Percentiles rank a stretch among this genome's conserved stretches.
Evolutionary conservation across 306 rosid species (phyloP).

Genomic region (Citrullus colocynthis): DNA sequence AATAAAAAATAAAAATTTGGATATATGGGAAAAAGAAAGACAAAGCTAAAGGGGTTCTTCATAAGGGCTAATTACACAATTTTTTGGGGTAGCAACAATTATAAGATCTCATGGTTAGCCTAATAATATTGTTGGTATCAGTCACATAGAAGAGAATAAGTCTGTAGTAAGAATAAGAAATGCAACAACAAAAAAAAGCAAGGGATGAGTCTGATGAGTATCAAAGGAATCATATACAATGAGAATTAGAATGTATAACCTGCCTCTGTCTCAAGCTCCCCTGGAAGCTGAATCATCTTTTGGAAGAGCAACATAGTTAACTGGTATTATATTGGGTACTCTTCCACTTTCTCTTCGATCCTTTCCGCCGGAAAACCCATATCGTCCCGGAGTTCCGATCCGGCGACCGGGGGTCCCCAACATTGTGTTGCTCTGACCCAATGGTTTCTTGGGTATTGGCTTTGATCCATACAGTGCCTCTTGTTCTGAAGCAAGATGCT

Average conservation of each 20-base stretch:
- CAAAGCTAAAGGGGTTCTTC: background rate
- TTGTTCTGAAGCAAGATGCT: conserved; percentile 57
- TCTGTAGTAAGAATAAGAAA: background rate
- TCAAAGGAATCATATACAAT: background rate
- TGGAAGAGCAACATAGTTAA: conserved; percentile 74
- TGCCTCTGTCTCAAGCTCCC: background rate
- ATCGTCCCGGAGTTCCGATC: conserved; percentile 30
- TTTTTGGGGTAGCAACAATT: background rate
- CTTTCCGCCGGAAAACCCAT: conserved; percentile 36
- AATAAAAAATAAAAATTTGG: background rate
- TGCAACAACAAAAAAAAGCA: background rate
- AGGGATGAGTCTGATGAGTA: background rate
- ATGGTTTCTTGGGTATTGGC: conserved; percentile 61
- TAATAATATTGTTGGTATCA: background rate
- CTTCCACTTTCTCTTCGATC: conserved; percentile 61
- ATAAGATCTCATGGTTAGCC: conserved; percentile 5
- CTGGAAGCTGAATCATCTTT: conserved; percentile 49
- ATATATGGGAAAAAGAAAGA: background rate
- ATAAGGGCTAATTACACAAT: background rate
- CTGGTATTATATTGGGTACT: conserved; percentile 37
- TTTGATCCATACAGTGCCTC: conserved; percentile 65
- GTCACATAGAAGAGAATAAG: background rate
- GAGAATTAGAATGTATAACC: conserved; percentile 1
- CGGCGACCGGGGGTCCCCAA: conserved; percentile 71
- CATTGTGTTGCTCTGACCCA: conserved; percentile 55